These are phyloP conservation scores for Casuarina cunninghamiana DNA, from an alignment of 306 rosid species.

Conservation along the genomic window DNA sequence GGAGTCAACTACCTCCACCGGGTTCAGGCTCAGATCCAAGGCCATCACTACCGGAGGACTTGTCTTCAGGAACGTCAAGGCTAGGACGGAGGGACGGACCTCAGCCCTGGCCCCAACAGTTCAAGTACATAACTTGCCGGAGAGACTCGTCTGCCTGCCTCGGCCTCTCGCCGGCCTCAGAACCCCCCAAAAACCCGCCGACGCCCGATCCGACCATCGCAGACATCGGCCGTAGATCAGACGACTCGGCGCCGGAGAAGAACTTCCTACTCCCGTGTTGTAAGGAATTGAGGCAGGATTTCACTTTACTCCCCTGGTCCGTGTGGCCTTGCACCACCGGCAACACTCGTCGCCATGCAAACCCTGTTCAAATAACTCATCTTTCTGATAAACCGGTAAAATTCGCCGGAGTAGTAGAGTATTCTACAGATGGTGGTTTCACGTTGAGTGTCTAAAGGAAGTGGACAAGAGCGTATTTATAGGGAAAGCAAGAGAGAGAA, in stretches of 20 bases:
- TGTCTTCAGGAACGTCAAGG: constrained; percentile 24
- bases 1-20: neutral
- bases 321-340: constrained; percentile 66
- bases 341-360: constrained; percentile 81
- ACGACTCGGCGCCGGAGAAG: constrained; percentile 31
- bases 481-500: neutral
- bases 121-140: constrained; percentile 81
- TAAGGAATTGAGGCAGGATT: constrained; percentile 56
- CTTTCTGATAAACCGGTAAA: no score
- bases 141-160: constrained; percentile 72
- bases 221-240: constrained; percentile 39
- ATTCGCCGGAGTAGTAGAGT: neutral
- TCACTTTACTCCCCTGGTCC: constrained; percentile 58
- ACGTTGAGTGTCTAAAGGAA: fast-evolving
- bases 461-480: neutral
- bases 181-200: constrained; percentile 26
- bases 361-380: constrained; percentile 65
- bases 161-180: constrained; percentile 39
- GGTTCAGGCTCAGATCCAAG: neutral
- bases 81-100: neutral
- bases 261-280: constrained; percentile 46
- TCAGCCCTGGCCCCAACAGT: constrained; percentile 93
- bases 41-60: neutral
- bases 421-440: neutral
- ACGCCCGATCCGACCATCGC: constrained; percentile 44